Evolutionary conservation across 805 yeast species (phyloP).

Genomic region (Pichia eremophila): DNA sequence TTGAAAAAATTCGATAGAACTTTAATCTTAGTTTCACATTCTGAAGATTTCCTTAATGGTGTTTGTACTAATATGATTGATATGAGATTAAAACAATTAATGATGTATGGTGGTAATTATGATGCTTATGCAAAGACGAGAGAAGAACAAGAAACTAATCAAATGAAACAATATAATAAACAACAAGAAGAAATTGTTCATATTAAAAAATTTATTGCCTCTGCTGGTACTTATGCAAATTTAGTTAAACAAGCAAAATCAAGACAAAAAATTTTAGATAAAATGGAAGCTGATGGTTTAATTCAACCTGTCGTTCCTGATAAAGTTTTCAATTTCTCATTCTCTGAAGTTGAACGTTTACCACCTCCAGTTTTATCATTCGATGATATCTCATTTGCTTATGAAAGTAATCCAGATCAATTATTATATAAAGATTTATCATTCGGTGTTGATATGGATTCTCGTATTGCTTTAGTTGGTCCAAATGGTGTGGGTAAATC

Average conservation of each 20-base stretch:
- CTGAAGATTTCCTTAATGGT: slow-evolving; percentile 98
- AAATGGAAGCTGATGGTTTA: slow-evolving; percentile 99
- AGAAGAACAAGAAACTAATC: slow-evolving; percentile 87
- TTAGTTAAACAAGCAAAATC: slow-evolving; percentile 98
- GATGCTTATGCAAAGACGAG: slow-evolving; percentile 95
- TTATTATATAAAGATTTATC: slow-evolving; percentile 84
- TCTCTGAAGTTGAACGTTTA: slow-evolving; percentile 91
- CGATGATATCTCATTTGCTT: slow-evolving; percentile 89
- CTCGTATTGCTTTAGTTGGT: slow-evolving; percentile 94
- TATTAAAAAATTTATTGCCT: slow-evolving; percentile 96
- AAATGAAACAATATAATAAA: slow-evolving; percentile 92
- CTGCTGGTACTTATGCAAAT: slow-evolving; percentile 99
- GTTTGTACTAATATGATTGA: slow-evolving; percentile 97
- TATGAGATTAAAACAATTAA: slow-evolving; percentile 77
- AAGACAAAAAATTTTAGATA: slow-evolving; percentile 97
- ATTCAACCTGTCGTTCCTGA: slow-evolving; percentile 89
- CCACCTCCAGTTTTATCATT: slow-evolving; percentile 98
- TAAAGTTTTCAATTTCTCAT: slow-evolving; percentile 86
- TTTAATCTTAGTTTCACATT: slow-evolving; percentile 90
- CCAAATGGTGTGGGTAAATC: slow-evolving; percentile 99
- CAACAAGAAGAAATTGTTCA: slow-evolving; percentile 99
- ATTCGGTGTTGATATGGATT: slow-evolving; percentile 99
- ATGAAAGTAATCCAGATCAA: slow-evolving; percentile 75
- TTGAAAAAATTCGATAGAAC: slow-evolving; percentile 90
- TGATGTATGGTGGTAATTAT: slow-evolving; percentile 93